Percentiles rank a stretch among this genome's conserved stretches.
phyloP scores from a whole-genome alignment of 1,284 basidiomycete genomes.

The Mycosarcoma mackinlayi region DNA sequence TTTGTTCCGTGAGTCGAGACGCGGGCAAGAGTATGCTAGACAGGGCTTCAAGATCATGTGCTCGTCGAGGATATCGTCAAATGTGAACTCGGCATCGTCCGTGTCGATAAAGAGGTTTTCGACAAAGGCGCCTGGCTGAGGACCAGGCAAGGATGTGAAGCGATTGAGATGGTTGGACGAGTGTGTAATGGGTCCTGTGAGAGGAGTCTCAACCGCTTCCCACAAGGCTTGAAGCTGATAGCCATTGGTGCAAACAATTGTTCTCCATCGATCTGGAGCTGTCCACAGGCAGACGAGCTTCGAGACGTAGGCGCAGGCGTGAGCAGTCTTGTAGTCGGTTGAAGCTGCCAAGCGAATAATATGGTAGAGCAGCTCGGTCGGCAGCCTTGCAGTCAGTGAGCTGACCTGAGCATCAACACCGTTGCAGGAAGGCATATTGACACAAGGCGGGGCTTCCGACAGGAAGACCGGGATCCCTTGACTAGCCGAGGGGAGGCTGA shows the following conservation, averaged over 20 bases:
- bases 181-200: not conserved
- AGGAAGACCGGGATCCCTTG: too few relatives aligned
- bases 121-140: constrained; percentile 17
- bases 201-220: not conserved
- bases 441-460: too few relatives aligned
- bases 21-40: not conserved
- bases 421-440: not conserved
- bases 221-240: constrained; percentile 17
- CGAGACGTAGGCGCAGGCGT: constrained; percentile 51
- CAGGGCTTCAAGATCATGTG: not conserved
- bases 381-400: constrained; percentile 10
- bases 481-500: too few relatives aligned
- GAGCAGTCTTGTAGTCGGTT: constrained; percentile 29
- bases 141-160: constrained; percentile 19
- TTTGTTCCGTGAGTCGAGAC: not conserved
- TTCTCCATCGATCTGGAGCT: constrained; percentile 42
- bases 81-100: not conserved
- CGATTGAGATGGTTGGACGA: not conserved
- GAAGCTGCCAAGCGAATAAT: constrained; percentile 45
- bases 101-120: constrained; percentile 50
- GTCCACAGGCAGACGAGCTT: constrained; percentile 46
- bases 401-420: not conserved
- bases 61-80: not conserved
- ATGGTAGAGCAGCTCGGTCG: constrained; percentile 36
- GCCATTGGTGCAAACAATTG: constrained; percentile 21